Conservation (phyloP, 1,284 basidiomycete species). For the Cutaneotrichosporon daszewskae region DNA sequence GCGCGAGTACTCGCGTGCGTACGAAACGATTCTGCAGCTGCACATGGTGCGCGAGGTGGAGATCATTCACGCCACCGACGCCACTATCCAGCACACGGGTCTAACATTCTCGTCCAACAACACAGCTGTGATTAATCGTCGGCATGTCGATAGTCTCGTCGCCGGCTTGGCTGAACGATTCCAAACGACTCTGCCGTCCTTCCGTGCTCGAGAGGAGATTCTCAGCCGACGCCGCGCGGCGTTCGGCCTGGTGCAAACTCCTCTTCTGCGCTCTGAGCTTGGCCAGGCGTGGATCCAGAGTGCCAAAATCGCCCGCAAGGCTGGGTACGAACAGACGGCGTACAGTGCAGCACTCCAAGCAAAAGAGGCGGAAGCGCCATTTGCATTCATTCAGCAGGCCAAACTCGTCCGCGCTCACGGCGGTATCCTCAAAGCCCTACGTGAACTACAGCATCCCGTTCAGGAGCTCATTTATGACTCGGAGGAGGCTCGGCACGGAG, state of each 20-base stretch:
- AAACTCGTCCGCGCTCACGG: constrained; percentile 78
- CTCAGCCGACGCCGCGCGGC: constrained; percentile 85
- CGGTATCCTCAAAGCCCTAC: constrained; percentile 78
- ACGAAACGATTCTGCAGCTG: constrained; percentile 79
- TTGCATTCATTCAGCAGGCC: constrained; percentile 85
- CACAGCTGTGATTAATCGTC: constrained; percentile 2
- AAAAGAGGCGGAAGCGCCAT: constrained; percentile 65
- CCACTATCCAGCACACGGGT: background rate
- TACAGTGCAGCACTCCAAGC: constrained; percentile 95
- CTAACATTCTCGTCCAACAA: background rate
- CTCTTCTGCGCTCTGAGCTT: constrained; percentile 55
- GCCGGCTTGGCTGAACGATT: constrained; percentile 34
- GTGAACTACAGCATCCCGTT: constrained; percentile 56
- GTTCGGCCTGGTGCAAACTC: constrained; percentile 52
- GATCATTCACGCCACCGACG: constrained; percentile 58
- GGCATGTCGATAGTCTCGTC: constrained; percentile 18
- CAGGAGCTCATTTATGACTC: constrained; percentile 2
- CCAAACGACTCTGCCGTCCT: constrained; percentile 69
- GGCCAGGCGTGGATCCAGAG: constrained; percentile 85
- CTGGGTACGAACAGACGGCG: constrained; percentile 91
- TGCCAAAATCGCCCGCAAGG: constrained; percentile 91
- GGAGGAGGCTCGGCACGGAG: background rate
- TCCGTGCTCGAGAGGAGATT: constrained; percentile 84
- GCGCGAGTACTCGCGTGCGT: constrained; percentile 74
- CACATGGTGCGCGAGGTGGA: constrained; percentile 87